Base-by-base conservation (phyloP, 768 basidiomycete species). In the Psilocybe cubensis region DNA sequence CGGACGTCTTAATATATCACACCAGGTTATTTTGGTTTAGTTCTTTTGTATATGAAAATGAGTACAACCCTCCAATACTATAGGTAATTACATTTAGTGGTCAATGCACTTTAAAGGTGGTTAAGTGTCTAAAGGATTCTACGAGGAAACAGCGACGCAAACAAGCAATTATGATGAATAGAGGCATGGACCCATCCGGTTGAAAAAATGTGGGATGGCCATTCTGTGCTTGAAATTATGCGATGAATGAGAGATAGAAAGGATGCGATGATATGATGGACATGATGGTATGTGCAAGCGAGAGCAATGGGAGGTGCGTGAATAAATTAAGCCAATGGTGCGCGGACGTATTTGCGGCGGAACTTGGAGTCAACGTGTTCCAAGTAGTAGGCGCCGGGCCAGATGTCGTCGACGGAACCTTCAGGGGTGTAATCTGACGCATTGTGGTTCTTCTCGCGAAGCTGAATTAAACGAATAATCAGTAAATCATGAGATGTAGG, bases 361-460 rank as follows among this genome's bases (percentile, higher is more conserved):
- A 88, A 95, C 76, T 95, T 95, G 66, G 80, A 77, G 76, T 98
- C 97, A 66, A 96, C 88, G 69, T 80, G 83, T 61, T 89, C 88
- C 63, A 99, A 90, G 83, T 98, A 98, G 79, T 89, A 98, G 18
- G 89, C 80, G 43, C 95, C 95, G 3, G 91, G 88, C 91, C 93
- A 95, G 72, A 99, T 89, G 82, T 97, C 90, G 59, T 95, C 91
- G 57, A 95, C 73, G 21, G 86, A 87, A 44, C 97, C 97, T 49
- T 84, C 81, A 11, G 97, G 97, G 3, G 83, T 83, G 79, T 92
- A 99, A 64, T 86, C 80, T 23, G 81, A 85, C 14, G 92, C 86
- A 66, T 96, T 96, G 82, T 98, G 95, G 82, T 96, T 96, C 77
- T 92, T 88, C 78, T 98, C 96, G 40, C 96, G 92, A 50, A 98